Percentiles rank a stretch among this genome's conserved stretches.
These are phyloP conservation scores for Paramecium octaurelia DNA, from an alignment of 73 alveolate genomes.

Conservation along the genomic window DNA sequence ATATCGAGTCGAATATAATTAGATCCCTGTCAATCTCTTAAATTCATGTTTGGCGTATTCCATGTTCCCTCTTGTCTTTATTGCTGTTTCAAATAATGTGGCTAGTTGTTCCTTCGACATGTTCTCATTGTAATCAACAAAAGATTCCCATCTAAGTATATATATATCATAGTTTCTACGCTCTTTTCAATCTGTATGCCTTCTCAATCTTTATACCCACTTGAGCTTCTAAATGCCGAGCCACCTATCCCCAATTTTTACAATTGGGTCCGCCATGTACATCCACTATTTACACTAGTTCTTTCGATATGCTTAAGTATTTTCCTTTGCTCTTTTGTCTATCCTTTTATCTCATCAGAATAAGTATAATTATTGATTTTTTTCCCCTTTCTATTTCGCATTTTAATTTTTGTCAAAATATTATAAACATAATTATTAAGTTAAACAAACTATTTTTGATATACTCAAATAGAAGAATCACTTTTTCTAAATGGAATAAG, in stretches of 20 bases:
- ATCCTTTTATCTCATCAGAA: constrained; percentile 1
- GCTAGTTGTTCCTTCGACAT: neutral
- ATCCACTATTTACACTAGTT: neutral
- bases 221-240: neutral
- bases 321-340: neutral
- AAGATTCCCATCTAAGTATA: neutral
- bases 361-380: neutral
- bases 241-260: neutral
- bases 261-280: constrained; percentile 10
- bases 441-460: neutral
- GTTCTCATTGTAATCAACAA: neutral
- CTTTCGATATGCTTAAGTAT: neutral
- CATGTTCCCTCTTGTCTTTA: neutral
- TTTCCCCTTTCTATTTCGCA: neutral
- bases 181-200: constrained; percentile 12
- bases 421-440: neutral
- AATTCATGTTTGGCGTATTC: neutral
- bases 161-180: neutral
- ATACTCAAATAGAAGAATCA: neutral
- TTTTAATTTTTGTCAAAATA: neutral
- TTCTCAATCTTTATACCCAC: neutral
- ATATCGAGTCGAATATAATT: neutral
- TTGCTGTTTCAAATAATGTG: neutral
- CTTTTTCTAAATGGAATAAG: neutral
- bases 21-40: neutral